phyloP scores from a whole-genome alignment of 176 grass and related monocot genomes.

The Phoenix roebelenii region DNA sequence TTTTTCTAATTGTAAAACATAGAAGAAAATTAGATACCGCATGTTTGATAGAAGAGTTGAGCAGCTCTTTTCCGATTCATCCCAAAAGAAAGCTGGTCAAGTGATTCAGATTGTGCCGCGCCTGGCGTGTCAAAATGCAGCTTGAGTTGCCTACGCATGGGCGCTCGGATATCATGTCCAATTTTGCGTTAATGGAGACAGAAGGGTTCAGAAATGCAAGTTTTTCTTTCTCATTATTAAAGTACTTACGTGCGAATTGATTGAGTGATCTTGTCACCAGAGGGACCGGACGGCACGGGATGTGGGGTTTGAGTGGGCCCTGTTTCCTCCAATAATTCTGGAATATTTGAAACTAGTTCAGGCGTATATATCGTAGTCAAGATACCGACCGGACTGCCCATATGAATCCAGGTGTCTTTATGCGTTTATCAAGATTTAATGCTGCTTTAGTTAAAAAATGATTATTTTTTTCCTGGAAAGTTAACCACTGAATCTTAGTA shows the following conservation, averaged over 20 bases:
- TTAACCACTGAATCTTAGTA: no score
- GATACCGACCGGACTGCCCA: no score
- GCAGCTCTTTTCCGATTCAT: constrained; percentile 54
- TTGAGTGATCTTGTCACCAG: constrained; percentile 38
- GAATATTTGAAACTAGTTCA: constrained; percentile 1
- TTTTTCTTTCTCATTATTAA: no score
- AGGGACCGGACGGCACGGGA: constrained; percentile 13
- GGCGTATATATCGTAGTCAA: no score
- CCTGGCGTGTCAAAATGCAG: constrained; percentile 68
- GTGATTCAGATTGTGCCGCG: constrained; percentile 46
- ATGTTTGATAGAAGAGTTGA: constrained; percentile 80
- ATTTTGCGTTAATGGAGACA: background rate
- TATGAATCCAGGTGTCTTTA: no score
- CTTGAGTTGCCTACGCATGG: constrained; percentile 55
- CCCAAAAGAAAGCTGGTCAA: constrained; percentile 52
- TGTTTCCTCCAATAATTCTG: constrained; percentile 71
- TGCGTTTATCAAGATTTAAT: no score
- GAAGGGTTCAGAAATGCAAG: background rate
- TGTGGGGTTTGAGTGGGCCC: constrained; percentile 60
- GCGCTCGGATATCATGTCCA: background rate
- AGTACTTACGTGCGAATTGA: constrained; percentile 57
- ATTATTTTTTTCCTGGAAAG: no score
- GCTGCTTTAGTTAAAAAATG: no score
- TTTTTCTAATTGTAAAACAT: background rate
- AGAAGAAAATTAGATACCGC: constrained; percentile 35